Base-by-base conservation (phyloP, 2,329 filamentous ascomycete species). In the Leptographium lundbergii region DNA sequence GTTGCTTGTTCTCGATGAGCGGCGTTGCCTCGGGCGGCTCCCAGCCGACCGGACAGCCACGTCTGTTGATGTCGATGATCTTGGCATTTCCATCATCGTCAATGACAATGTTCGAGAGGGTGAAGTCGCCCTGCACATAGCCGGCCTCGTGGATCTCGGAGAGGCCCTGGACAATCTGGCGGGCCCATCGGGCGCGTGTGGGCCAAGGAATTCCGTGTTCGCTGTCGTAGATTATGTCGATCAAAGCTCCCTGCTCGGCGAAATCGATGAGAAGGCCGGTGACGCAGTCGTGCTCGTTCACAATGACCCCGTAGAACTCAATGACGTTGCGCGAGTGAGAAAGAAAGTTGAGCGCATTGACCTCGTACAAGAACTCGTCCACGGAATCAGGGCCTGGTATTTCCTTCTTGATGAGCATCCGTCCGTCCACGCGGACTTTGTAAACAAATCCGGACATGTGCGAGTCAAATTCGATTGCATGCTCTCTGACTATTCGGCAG, bases 401-500 rank as follows among this genome's bases (percentile, higher is more conserved):
- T 69, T 99, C 94, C 71, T 99, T 99, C 72, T 97, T 97, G 73
- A 99, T 96, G 66, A 91, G 86, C 1, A 83, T 75, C 60, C 79
- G 75, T 11, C 81, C 84, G 60, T 81, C 76, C 42, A 91, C 81
- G 17, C 76, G 80, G 59, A 99, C 90, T 70, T 95, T 95, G 78
- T 97, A 99, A 22, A 97, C 94, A 69, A 97, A 99, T 1, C 94
- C 94, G 25, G 92, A 97, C 70, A 97, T 83, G 74, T 99, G 94
- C 0, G 89, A 88, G 65, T 95, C 88, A 67, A 99, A 96, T 50
- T 83, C 77, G 42, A 99, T 77, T 45, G 90, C 83, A 55, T 81
- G 82, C 69, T 97, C 92, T 42, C 77, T 79, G 70, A 86, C 84
- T 60, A 77, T 80, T 62, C 73, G 76, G 65, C 84, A 88, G 42